Conservation (phyloP, 2,329 filamentous ascomycete species). For the Karstenula rhodostoma region DNA sequence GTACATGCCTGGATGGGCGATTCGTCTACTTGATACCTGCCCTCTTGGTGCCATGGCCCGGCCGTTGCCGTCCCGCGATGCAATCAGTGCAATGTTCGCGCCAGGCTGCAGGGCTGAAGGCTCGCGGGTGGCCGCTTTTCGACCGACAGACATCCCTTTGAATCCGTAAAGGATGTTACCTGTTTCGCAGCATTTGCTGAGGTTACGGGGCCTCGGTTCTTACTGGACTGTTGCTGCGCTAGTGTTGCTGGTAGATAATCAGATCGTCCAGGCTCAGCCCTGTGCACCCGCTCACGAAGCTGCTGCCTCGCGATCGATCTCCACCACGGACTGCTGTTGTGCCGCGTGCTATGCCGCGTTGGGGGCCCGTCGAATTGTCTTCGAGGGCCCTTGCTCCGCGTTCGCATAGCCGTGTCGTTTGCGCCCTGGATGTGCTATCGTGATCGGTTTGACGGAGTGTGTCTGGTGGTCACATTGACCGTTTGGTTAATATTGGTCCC, state of each 20-base stretch:
- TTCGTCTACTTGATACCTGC: not conserved
- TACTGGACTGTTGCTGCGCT: not conserved
- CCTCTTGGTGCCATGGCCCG: not conserved
- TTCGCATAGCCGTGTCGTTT: constrained; percentile 2
- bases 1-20: not conserved
- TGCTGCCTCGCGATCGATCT: constrained; percentile 1
- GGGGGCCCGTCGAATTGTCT: not conserved
- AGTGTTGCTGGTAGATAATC: not conserved
- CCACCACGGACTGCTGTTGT: not conserved
- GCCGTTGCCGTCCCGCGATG: not conserved
- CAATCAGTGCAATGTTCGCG: not conserved
- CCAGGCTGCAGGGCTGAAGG: not conserved
- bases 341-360: not conserved
- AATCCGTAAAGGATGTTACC: not conserved
- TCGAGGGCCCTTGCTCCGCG: not conserved
- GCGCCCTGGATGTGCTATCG: constrained; percentile 2
- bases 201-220: not conserved
- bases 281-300: not conserved
- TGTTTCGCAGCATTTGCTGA: not conserved
- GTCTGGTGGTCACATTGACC: not conserved
- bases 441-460: not conserved
- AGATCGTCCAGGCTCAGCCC: not conserved
- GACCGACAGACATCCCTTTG: not conserved
- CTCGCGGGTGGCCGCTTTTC: not conserved
- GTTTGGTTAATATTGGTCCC: not conserved